These are phyloP conservation scores for Aspergillus neotritici DNA, from an alignment of 2,329 filamentous ascomycete species.

Conservation along the genomic window DNA sequence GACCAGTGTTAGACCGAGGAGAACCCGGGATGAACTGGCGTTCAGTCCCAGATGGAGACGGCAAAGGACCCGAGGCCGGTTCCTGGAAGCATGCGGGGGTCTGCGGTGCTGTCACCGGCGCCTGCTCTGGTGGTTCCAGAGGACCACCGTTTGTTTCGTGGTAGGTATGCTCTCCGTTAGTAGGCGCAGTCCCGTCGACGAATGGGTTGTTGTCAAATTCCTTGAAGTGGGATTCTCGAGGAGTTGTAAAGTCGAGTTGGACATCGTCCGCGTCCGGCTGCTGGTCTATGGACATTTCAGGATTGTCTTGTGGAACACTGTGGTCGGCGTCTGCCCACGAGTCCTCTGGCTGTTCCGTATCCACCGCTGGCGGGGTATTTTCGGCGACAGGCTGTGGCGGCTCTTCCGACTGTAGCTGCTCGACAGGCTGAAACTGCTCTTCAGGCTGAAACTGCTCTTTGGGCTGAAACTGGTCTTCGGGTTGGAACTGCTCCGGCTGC, in stretches of 20 bases:
- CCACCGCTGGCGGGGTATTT: constrained; percentile 10
- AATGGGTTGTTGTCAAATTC: constrained; percentile 9
- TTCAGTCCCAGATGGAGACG: constrained; percentile 29
- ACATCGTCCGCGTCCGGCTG: constrained; percentile 16
- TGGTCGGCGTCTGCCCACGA: constrained; percentile 10
- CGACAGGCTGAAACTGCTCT: constrained; percentile 2
- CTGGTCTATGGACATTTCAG: constrained; percentile 12
- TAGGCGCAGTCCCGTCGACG: constrained; percentile 6
- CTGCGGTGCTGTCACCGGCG: constrained; percentile 21
- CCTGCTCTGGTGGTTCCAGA: constrained; percentile 12
- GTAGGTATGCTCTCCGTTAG: constrained; percentile 7
- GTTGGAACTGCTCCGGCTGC: too few relatives aligned
- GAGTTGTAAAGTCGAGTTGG: constrained; percentile 9
- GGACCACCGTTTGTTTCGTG: constrained; percentile 5
- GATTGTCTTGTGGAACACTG: constrained; percentile 9
- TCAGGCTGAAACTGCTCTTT: constrained; percentile 1
- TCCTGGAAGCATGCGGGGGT: constrained; percentile 14
- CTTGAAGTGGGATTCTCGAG: constrained; percentile 11
- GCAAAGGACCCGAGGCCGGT: constrained; percentile 22
- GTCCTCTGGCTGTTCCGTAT: constrained; percentile 9
- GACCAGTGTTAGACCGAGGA: constrained; percentile 15
- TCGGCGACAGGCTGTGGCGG: constrained; percentile 16
- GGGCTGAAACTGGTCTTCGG: too few relatives aligned
- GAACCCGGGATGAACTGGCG: constrained; percentile 24
- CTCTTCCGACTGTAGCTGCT: constrained; percentile 3